A percentile compares a stretch with the other conserved stretches of the same genome.
Conservation (phyloP, 331 rosid genomes). For the Acacia pycnantha region DNA sequence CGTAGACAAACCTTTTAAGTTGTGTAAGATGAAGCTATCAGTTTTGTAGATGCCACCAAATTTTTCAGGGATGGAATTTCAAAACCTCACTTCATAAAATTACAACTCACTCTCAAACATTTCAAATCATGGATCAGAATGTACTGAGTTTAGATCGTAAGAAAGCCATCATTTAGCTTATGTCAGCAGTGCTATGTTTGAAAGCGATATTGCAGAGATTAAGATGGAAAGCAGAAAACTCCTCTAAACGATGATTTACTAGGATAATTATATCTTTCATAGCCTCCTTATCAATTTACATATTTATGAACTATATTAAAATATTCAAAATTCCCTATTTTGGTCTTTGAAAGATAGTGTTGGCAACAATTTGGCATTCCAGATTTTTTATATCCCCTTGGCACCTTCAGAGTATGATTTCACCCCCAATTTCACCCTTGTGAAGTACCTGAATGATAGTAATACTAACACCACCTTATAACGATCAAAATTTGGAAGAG, state of each 20-base stretch:
- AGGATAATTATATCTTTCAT: background rate
- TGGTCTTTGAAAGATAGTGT: background rate
- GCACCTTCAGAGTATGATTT: background rate
- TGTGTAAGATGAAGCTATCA: background rate
- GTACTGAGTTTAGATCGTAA: background rate
- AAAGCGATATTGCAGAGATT: background rate
- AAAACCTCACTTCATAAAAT: background rate
- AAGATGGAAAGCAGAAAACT: background rate
- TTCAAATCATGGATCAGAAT: slow-evolving; percentile 1
- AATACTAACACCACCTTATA: background rate
- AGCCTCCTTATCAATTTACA: slow-evolving; percentile 5
- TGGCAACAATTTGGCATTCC: background rate
- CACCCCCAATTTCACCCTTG: background rate
- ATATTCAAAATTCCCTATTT: background rate
- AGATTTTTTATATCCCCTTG: background rate
- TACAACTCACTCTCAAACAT: background rate
- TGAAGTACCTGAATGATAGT: background rate
- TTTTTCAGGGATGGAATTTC: background rate
- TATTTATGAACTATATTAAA: background rate
- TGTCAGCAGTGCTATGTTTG: background rate
- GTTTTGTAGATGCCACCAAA: background rate
- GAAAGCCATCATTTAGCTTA: background rate
- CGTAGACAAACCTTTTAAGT: background rate
- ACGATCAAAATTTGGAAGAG: background rate
- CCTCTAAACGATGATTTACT: background rate